Conservation (phyloP, 345 rosid species). For the Linum trigynum region DNA sequence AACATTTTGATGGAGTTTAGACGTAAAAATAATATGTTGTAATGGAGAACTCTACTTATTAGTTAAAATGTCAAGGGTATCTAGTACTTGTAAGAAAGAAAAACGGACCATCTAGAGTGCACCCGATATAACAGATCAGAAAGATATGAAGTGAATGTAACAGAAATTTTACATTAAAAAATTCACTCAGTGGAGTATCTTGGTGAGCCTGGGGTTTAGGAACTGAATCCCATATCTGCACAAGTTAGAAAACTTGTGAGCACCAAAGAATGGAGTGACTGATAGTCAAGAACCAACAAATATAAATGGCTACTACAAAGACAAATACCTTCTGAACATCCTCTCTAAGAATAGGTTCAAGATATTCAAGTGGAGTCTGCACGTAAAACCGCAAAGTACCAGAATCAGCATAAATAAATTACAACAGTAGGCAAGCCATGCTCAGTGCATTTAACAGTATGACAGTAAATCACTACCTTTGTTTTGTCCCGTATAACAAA, state of each 20-base stretch:
- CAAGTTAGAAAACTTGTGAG: constrained; percentile 3
- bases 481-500: constrained; percentile 32
- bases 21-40: not conserved
- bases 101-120: too few relatives aligned
- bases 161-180: constrained; percentile 20
- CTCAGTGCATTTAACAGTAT: not conserved
- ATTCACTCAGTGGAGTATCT: constrained; percentile 21
- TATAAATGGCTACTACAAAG: not conserved
- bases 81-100: too few relatives aligned
- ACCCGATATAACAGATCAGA: not conserved
- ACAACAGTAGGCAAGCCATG: not conserved
- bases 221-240: constrained; percentile 29
- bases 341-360: constrained; percentile 24
- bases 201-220: constrained; percentile 20
- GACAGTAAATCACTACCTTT: constrained; percentile 14
- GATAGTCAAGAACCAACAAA: not conserved
- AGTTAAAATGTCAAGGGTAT: not conserved
- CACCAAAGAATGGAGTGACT: not conserved
- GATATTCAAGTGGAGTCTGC: constrained; percentile 25
- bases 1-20: not conserved
- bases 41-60: not conserved
- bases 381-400: not conserved
- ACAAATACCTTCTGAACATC: constrained; percentile 27
- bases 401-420: not conserved
- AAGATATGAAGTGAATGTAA: not conserved